A percentile compares a stretch with the other conserved stretches of the same genome.
phyloP scores from a whole-genome alignment of 768 basidiomycete species.

The Aureoboletus auriporus region DNA sequence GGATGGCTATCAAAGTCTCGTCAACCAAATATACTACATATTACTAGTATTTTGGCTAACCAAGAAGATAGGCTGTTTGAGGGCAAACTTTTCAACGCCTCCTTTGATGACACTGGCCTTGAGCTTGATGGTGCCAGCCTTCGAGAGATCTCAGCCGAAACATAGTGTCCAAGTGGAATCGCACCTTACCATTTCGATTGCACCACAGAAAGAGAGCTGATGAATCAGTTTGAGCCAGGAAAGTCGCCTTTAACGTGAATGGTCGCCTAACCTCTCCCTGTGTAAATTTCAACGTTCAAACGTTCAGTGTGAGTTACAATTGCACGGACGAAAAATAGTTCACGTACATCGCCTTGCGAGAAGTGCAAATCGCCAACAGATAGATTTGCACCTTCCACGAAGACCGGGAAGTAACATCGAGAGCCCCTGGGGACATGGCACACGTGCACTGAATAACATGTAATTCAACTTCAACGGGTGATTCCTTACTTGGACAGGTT shows the following conservation, averaged over 20 bases:
- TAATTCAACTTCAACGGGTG: neutral
- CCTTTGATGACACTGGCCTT: constrained; percentile 69
- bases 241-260: neutral
- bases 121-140: constrained; percentile 73
- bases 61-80: constrained; percentile 74
- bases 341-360: constrained; percentile 66
- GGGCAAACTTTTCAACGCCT: constrained; percentile 67
- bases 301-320: no score
- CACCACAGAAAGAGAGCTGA: constrained; percentile 70
- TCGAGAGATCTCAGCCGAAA: neutral
- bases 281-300: constrained; percentile 2
- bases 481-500: constrained; percentile 54
- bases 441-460: neutral
- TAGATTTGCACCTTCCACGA: constrained; percentile 69
- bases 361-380: constrained; percentile 80
- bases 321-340: neutral
- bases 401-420: constrained; percentile 74
- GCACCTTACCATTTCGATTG: constrained; percentile 64
- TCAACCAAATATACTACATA: neutral
- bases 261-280: constrained; percentile 50
- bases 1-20: constrained; percentile 46
- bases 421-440: constrained; percentile 44
- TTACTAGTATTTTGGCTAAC: constrained; percentile 33
- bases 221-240: neutral
- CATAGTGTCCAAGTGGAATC: neutral